A percentile compares a stretch with the other conserved stretches of the same genome.
These are phyloP conservation scores for Coniochaeta ligniaria DNA, from an alignment of 2,329 filamentous ascomycete genomes.

Conservation along the genomic window DNA sequence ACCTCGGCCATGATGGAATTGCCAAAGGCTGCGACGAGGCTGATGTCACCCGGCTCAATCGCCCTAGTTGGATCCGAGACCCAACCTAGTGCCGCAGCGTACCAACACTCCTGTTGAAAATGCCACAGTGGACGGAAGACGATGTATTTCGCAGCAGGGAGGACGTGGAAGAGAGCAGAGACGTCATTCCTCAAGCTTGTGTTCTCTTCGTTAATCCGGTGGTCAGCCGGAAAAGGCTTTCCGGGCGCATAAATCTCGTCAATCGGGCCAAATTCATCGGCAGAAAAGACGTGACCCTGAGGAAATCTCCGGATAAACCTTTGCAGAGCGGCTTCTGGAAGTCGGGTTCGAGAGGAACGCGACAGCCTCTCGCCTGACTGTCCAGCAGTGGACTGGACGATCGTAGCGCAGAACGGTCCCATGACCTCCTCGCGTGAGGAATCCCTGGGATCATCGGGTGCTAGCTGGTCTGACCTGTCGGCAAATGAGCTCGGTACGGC, in stretches of 20 bases:
- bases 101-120: constrained; percentile 26
- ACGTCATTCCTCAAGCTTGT: constrained; percentile 14
- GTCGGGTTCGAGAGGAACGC: constrained; percentile 9
- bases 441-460: neutral
- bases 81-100: constrained; percentile 32
- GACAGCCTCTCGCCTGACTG: neutral
- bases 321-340: constrained; percentile 12
- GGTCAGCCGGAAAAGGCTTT: constrained; percentile 5
- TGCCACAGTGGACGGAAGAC: constrained; percentile 30
- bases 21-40: constrained; percentile 37
- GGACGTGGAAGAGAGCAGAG: constrained; percentile 18
- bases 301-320: constrained; percentile 13
- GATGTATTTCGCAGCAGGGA: constrained; percentile 26
- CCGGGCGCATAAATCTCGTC: constrained; percentile 13
- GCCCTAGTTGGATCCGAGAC: constrained; percentile 21
- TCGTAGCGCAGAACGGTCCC: constrained; percentile 12
- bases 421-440: neutral
- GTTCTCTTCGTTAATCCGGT: neutral
- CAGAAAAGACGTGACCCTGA: constrained; percentile 12
- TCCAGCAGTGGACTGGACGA: constrained; percentile 8
- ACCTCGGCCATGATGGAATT: constrained; percentile 50
- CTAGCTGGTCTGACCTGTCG: constrained; percentile 3
- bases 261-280: constrained; percentile 13
- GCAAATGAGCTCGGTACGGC: constrained; percentile 12
- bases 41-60: constrained; percentile 31